Conservation (phyloP, 305 asterid genomes). For the Solanum hybrid region DNA sequence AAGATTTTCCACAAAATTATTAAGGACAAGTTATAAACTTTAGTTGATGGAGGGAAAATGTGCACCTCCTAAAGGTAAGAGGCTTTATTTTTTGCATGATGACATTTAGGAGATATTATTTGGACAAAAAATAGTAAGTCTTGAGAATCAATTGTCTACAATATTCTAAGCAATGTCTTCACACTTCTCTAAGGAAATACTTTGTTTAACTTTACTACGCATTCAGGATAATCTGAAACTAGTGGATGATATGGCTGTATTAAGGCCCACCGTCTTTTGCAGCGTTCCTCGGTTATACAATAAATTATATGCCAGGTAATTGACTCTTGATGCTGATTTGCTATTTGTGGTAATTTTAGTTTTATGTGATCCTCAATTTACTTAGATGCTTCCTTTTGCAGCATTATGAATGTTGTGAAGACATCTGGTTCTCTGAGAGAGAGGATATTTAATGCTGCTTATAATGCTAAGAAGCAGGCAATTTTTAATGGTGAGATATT, state of each 20-base stretch:
- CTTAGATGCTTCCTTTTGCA: constrained; percentile 19
- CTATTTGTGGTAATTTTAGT: constrained; percentile 6
- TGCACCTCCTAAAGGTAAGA: background rate
- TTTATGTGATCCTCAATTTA: background rate
- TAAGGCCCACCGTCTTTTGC: constrained; percentile 85
- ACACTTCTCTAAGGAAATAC: background rate
- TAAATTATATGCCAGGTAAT: constrained; percentile 88
- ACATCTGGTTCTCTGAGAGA: constrained; percentile 72
- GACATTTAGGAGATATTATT: background rate
- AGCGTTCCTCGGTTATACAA: constrained; percentile 97
- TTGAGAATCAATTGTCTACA: background rate
- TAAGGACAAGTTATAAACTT: background rate
- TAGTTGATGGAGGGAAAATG: background rate
- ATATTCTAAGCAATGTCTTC: background rate
- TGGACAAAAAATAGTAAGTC: background rate
- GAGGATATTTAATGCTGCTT: constrained; percentile 82
- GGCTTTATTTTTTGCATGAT: background rate
- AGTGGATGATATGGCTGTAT: constrained; percentile 86
- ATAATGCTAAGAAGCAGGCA: constrained; percentile 86
- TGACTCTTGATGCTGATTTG: background rate
- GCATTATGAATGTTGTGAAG: constrained; percentile 76
- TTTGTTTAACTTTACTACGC: background rate
- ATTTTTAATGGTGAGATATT: constrained; percentile 56
- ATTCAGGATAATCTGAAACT: constrained; percentile 85
- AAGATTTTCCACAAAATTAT: background rate